Conservation (phyloP, 176 grass and related monocot genomes). For the Carex pumila region DNA sequence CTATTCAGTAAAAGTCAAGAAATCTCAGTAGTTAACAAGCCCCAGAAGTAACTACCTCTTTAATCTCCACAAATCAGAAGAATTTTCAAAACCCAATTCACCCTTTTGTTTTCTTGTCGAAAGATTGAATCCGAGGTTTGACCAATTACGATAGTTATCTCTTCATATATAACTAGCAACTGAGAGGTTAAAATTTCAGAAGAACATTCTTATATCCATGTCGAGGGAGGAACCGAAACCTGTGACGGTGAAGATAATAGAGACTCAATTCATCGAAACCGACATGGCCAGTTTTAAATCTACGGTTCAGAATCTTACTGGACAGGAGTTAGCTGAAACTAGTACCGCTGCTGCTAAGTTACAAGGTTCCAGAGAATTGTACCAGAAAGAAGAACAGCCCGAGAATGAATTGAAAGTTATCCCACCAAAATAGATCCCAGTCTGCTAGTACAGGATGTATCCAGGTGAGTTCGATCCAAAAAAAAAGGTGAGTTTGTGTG, state of each 20-base stretch:
- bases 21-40: not conserved
- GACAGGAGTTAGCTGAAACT: conserved; percentile 21
- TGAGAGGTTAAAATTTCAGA: not conserved
- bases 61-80: not conserved
- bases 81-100: not conserved
- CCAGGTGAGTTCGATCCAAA: too few relatives aligned
- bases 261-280: conserved; percentile 61
- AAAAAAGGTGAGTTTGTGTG: too few relatives aligned
- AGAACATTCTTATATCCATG: conserved; percentile 22
- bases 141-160: not conserved
- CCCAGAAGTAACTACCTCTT: conserved; percentile 5
- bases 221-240: conserved; percentile 28
- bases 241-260: conserved; percentile 52
- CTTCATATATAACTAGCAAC: not conserved
- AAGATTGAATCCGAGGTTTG: not conserved
- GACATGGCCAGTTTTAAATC: conserved; percentile 53
- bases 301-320: conserved; percentile 60
- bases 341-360: not conserved
- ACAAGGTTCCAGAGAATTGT: not conserved
- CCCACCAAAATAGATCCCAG: not conserved
- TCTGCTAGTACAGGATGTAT: not conserved
- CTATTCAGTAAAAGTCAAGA: not conserved
- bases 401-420: not conserved
- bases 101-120: not conserved
- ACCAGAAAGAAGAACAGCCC: not conserved